Evolutionary conservation across 192 early-diverging fungal species (phyloP), one percentile per base, ranked within the genome.

Genomic region (Coemansia aciculifera): DNA sequence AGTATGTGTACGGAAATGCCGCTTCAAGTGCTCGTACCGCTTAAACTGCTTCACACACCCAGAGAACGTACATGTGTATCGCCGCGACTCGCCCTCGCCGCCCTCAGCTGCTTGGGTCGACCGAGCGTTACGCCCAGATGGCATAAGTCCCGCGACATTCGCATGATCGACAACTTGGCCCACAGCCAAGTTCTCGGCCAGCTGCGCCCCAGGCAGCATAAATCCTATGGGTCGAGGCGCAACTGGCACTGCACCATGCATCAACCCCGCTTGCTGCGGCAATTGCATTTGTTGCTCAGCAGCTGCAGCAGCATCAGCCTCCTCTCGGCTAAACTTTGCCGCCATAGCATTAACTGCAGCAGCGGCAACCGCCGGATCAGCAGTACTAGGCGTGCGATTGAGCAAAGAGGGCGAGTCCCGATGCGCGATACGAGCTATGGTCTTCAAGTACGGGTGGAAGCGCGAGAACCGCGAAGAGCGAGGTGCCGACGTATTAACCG

Each of bases 1-100:
- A 13, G 89, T 93, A 66, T 93, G 90, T 0, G 87, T 90, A 3
- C 89, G 86, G 51, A 89, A 82, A 68, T 93, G 91, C 32, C 90
- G 85, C 52, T 87, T 92, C 71, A 90, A 84, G 63, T 93, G 91
- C 74, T 91, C 91, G 13, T 90, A 81, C 32, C 91, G 89, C 54
- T 88, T 86, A 72, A 93, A 93, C 49, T 78, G 84, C 74, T 88
- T 90, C 40, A 74, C 73, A 65, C 91, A 93, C 32, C 81, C 81
- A 3, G 72, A 49, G 60, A 72, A 83, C 46, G 77, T 68, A 64
- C 81, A 83, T 2, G 56, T 32, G 42, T 75, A 83, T 11, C 81
- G 68, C 51, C 81, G 64, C 7, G 51, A 43, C 59, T 74, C 59
- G 42, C 61, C 67, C 11, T 72, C 70, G 15, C 42, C 71, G 5